Evolutionary conservation across 2,329 filamentous ascomycete species (phyloP), one percentile per base, ranked within the genome.

Genomic region (Calycina marina): DNA sequence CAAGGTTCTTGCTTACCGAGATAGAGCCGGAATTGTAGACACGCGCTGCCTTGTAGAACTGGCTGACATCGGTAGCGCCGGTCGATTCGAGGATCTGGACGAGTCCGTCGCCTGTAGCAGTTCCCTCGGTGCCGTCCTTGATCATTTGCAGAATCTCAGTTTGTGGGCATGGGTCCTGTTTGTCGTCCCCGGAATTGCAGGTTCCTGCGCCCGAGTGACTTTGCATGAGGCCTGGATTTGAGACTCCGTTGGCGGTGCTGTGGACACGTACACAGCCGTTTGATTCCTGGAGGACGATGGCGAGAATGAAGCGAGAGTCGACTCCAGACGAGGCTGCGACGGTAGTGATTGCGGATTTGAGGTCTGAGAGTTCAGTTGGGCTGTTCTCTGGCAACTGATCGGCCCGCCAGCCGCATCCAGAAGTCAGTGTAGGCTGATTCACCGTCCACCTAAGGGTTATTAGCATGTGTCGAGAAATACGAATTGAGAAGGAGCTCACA

Each of bases 1-100:
- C 51, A 12, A 60, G 47, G 35, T 60, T 55, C 1, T 46, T 47
- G 4, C 42, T 43, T 0, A 41, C 4, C 24, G 44, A 48, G 14
- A 59, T 43, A 0, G 47, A 48, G 18, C 58, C 58, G 0, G 58
- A 59, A 43, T 60, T 61, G 45, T 61, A 61, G 27, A 53, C 45
- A 15, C 57, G 45, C 5, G 58, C 56, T 13, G 52, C 56, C 28
- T 49, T 50, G 40, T 53, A 55, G 40, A 47, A 53, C n/a, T 30
- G 43, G 17, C 44, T 43, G 17, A 43, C 51, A 8, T 49, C 50
- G 3, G 32, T 39, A 15, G 36, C 40, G 12, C 47, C 47, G 14
- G 34, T 38, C 41, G 34, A 9, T 5, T 34, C 26, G 18, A 50
- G 29, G 18, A 32, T 34, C 31, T 50, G 47, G 9, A 39, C 38